Evolutionary conservation across 139 green algal species (phyloP), one percentile per base, ranked within the genome.

Genomic region (Trebouxia sp.): DNA sequence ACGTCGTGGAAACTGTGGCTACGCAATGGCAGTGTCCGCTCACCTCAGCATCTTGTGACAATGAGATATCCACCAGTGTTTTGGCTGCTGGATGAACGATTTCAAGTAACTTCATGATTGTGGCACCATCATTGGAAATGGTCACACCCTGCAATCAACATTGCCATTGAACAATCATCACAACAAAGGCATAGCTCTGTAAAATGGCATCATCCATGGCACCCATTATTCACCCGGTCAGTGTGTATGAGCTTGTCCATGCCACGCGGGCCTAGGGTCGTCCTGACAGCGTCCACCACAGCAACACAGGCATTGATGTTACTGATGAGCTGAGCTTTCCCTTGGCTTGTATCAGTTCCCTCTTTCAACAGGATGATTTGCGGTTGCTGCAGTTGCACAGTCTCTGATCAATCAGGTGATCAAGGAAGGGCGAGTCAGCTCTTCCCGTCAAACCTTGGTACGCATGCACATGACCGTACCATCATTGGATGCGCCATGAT

Each of bases 321-420:
- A 88, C 90, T 97, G 82, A 99, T 93, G 26, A 99, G 90, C 90
- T 99, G 97, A 12, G 94, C 74, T 77, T 93, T 98, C 56, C 97
- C 97, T 78, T 99, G 97, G 55, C 91, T 97, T 0, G 95, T 98
- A 87, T 99, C 97, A 38, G 97, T 99, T 35, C 97, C 97, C 80
- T 99, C 97, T 75, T 94, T 96, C 20, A 99, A 87, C n/a, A 99
- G 89, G 79, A 99, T 98, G 84, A 99, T 99, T 85, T 98, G 96
- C 0, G 97, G 97, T 94, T 98, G 95, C 94, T 98, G 91, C 70
- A 82, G 17, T 0, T 47, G 15, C 12, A 12, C 11, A 66, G 17
- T 12, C 10, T 12, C 9, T 72, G 62, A 72, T 72, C 62, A 72
- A 5, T 45, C 10, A 11, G 32, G 14, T 72, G 62, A 72, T 72